phyloP scores from a whole-genome alignment of 805 yeast genomes.

The Teunomyces stri region DNA sequence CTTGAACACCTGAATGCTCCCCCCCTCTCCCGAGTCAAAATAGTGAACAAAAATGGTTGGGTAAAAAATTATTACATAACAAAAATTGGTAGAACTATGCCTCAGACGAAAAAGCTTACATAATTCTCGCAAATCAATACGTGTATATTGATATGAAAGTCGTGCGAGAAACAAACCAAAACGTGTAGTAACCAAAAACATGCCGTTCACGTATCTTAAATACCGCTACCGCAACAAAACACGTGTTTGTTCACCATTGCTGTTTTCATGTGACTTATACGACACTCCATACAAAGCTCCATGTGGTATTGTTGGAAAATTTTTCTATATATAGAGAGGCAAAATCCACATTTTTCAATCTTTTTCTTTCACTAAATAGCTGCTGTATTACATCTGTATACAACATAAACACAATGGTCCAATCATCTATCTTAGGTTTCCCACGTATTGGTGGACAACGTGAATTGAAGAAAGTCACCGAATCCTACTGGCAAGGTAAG shows the following conservation, averaged over 20 bases:
- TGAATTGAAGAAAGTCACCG: conserved; percentile 98
- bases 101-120: too few relatives aligned
- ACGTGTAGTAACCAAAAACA: not conserved
- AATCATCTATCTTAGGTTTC: conserved; percentile 97
- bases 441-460: conserved; percentile 99
- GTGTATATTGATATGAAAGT: too few relatives aligned
- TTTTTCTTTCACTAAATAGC: not conserved
- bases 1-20: too few relatives aligned
- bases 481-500: conserved; percentile 98
- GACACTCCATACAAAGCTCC: not conserved
- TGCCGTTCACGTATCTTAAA: not conserved
- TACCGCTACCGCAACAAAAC: not conserved
- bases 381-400: conserved; percentile 3
- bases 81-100: too few relatives aligned
- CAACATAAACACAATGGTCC: conserved; percentile 63
- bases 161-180: not conserved
- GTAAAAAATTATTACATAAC: too few relatives aligned
- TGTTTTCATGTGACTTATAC: conserved; percentile 3
- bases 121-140: too few relatives aligned
- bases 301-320: conserved; percentile 2
- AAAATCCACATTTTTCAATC: not conserved
- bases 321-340: conserved; percentile 3
- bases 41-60: too few relatives aligned
- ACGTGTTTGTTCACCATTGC: conserved; percentile 3
- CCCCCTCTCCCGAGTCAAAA: too few relatives aligned